Evolutionary conservation across 2,329 filamentous ascomycete species (phyloP).

Genomic region (Xylaria arbuscula): DNA sequence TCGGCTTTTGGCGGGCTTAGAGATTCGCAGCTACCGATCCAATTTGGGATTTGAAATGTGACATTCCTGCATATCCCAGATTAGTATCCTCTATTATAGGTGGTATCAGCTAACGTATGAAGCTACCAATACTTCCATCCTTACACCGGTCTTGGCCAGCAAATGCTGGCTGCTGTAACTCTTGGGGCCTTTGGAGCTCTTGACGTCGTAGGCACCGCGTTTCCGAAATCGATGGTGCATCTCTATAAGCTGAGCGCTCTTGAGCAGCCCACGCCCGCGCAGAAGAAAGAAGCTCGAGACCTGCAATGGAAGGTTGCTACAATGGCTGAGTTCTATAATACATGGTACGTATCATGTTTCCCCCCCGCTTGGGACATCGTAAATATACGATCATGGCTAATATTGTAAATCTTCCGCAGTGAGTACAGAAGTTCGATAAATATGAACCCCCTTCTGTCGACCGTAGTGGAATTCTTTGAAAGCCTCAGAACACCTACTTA

Average conservation of each 20-base stretch:
- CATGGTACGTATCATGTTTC: conserved; percentile 27
- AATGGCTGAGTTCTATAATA: conserved; percentile 37
- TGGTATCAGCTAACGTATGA: conserved; percentile 23
- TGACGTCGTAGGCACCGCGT: conserved; percentile 73
- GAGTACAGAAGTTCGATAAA: conserved; percentile 21
- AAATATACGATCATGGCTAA: conserved; percentile 13
- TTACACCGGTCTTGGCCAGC: conserved; percentile 74
- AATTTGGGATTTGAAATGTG: not conserved
- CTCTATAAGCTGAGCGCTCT: conserved; percentile 62
- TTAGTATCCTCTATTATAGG: not conserved
- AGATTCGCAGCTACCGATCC: not conserved
- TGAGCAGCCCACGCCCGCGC: conserved; percentile 53
- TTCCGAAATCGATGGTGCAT: conserved; percentile 69
- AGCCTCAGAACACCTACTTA: not conserved
- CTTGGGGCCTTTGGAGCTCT: conserved; percentile 74
- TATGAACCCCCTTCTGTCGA: not conserved
- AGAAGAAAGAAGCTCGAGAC: conserved; percentile 63
- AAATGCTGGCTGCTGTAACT: conserved; percentile 71
- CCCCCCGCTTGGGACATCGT: not conserved
- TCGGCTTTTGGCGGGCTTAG: not conserved
- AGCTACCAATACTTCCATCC: conserved; percentile 68
- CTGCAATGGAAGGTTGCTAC: conserved; percentile 62
- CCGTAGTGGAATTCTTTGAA: not conserved
- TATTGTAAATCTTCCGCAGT: conserved; percentile 7
- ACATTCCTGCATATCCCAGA: conserved; percentile 8